phyloP scores from a whole-genome alignment of 2,329 filamentous ascomycete genomes.

The Cladosporium sp. region DNA sequence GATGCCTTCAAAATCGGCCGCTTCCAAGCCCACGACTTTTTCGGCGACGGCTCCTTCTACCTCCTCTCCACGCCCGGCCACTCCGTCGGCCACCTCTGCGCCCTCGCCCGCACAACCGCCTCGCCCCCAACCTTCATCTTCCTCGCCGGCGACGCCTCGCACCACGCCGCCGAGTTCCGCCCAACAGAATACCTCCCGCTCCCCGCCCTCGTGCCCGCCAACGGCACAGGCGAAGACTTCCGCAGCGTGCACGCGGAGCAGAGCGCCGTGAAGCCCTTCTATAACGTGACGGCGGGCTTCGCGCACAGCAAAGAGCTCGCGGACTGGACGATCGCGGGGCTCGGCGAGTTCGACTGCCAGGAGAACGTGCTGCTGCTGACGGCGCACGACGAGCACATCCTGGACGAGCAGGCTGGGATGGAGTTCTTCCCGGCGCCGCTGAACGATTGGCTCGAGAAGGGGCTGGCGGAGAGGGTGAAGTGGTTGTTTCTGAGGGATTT shows the following conservation, averaged over 20 bases:
- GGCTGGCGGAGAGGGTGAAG: constrained; percentile 23
- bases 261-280: constrained; percentile 31
- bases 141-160: constrained; percentile 44
- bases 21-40: constrained; percentile 48
- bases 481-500: constrained; percentile 47
- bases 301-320: constrained; percentile 31
- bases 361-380: constrained; percentile 28
- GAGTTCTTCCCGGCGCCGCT: constrained; percentile 37
- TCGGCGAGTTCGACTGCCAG: constrained; percentile 29
- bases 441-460: constrained; percentile 28
- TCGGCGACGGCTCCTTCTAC: constrained; percentile 52
- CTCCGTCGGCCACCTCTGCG: constrained; percentile 46
- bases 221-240: constrained; percentile 40
- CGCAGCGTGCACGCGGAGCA: constrained; percentile 34
- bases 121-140: constrained; percentile 40
- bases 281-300: constrained; percentile 28
- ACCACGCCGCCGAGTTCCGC: constrained; percentile 32
- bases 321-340: constrained; percentile 27
- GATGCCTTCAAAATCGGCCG: constrained; percentile 38
- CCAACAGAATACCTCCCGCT: constrained; percentile 39
- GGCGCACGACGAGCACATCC: constrained; percentile 27
- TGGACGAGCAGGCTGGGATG: constrained; percentile 22
- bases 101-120: constrained; percentile 39
- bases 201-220: constrained; percentile 22
- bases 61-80: constrained; percentile 50